Evolutionary conservation across 2,329 filamentous ascomycete genomes (phyloP).

Genomic region (Fusarium lyarnte): DNA sequence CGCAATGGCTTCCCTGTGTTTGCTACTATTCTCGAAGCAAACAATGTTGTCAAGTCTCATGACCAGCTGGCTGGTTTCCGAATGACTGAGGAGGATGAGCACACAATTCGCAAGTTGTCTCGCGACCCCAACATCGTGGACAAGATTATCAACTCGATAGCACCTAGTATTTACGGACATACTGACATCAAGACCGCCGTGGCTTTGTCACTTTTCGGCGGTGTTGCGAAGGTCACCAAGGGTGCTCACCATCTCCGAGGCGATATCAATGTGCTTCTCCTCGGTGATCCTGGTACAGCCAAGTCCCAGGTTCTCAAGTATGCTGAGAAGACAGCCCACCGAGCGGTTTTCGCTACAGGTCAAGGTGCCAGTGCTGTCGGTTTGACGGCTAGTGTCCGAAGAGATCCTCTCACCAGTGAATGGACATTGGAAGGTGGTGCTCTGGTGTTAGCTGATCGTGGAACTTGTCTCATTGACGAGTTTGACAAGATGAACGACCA

Average conservation of each 20-base stretch:
- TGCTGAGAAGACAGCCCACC: conserved; percentile 95
- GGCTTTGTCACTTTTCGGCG: conserved; percentile 92
- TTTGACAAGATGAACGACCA: conserved; percentile 99
- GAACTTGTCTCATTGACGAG: conserved; percentile 96
- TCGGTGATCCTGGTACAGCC: conserved; percentile 96
- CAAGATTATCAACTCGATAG: conserved; percentile 91
- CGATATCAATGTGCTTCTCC: conserved; percentile 96
- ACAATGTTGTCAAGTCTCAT: conserved; percentile 96
- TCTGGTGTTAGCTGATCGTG: conserved; percentile 91
- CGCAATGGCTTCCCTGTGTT: conserved; percentile 99
- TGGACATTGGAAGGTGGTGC: conserved; percentile 98
- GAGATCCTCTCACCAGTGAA: conserved; percentile 93
- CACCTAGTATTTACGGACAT: conserved; percentile 97
- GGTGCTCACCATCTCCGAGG: conserved; percentile 92
- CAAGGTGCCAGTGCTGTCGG: conserved; percentile 97
- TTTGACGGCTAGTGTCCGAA: conserved; percentile 95
- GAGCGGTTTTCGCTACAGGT: conserved; percentile 96
- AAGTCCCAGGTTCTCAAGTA: conserved; percentile 99
- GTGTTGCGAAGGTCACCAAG: conserved; percentile 89
- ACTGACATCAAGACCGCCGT: conserved; percentile 97
- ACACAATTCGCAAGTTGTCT: conserved; percentile 85
- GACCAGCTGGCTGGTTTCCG: conserved; percentile 97
- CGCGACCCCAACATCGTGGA: conserved; percentile 92
- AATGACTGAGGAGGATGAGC: conserved; percentile 94
- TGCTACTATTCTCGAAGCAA: conserved; percentile 95